phyloP scores from a whole-genome alignment of 2,329 filamentous ascomycete genomes.

The Cladobotryum mycophilum region DNA sequence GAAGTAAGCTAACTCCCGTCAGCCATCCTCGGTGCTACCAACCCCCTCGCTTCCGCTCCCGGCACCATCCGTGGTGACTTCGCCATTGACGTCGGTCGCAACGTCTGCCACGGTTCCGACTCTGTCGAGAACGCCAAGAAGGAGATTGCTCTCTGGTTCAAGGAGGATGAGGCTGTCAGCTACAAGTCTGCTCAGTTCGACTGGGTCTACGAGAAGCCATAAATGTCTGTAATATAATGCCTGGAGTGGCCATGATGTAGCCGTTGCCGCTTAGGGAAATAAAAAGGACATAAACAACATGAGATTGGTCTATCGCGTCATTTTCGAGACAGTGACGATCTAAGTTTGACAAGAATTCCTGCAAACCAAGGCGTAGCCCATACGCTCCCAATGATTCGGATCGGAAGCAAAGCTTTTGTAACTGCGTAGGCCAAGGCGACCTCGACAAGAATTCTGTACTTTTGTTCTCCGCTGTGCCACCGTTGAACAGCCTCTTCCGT shows the following conservation, averaged over 20 bases:
- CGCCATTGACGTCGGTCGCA: constrained; percentile 78
- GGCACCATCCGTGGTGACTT: constrained; percentile 97
- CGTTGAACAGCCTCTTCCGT: constrained; percentile 26
- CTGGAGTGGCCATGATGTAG: not conserved
- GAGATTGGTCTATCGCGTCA: not conserved
- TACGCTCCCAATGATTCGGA: constrained; percentile 69
- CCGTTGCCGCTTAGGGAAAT: constrained; percentile 15
- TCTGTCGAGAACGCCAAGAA: constrained; percentile 98
- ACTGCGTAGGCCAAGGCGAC: constrained; percentile 87
- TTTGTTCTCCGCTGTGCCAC: constrained; percentile 35
- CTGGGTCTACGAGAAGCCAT: constrained; percentile 95
- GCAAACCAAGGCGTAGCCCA: constrained; percentile 95
- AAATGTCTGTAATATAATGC: constrained; percentile 20
- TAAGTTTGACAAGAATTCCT: constrained; percentile 47
- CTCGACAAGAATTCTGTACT: constrained; percentile 54
- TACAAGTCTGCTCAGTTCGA: constrained; percentile 81
- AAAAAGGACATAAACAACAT: constrained; percentile 19
- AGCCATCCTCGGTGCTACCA: constrained; percentile 96
- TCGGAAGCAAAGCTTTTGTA: constrained; percentile 76
- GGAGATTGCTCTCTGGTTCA: constrained; percentile 99
- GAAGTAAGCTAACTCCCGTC: constrained; percentile 18
- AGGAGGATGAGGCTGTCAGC: constrained; percentile 72
- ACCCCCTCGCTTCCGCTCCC: constrained; percentile 88
- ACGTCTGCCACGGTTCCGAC: constrained; percentile 99
- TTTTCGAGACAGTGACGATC: constrained; percentile 23